Evolutionary conservation across 1,284 basidiomycete species (phyloP).

Genomic region (Cystobasidium pallidum): DNA sequence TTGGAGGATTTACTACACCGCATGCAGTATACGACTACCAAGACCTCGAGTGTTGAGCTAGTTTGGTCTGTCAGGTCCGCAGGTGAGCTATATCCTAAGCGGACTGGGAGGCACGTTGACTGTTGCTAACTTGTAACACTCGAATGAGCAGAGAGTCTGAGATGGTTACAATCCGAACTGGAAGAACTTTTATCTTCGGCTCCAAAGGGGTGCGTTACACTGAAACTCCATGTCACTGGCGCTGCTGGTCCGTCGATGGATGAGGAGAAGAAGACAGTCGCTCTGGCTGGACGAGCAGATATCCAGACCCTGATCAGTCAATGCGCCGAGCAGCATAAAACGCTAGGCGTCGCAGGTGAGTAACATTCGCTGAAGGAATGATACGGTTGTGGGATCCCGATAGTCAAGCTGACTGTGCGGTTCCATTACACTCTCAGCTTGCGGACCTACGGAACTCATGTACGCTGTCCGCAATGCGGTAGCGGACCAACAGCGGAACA

Average conservation of each 20-base stretch:
- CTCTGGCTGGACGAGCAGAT: constrained; percentile 7
- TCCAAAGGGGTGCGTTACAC: constrained; percentile 29
- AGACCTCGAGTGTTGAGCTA: constrained; percentile 42
- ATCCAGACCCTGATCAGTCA: not conserved
- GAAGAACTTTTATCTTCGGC: constrained; percentile 2
- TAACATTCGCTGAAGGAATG: not conserved
- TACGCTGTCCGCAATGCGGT: constrained; percentile 58
- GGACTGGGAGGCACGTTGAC: not conserved
- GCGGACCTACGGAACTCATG: constrained; percentile 57
- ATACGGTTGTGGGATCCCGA: not conserved
- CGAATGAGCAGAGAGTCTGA: constrained; percentile 35
- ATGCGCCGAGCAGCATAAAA: constrained; percentile 6
- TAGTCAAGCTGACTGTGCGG: not conserved
- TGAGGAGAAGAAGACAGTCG: constrained; percentile 8
- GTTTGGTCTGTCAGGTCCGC: constrained; percentile 47
- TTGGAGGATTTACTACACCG: constrained; percentile 46
- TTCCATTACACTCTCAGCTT: constrained; percentile 44
- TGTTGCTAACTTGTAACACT: not conserved
- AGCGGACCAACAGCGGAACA: constrained; percentile 55
- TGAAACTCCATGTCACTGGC: constrained; percentile 47
- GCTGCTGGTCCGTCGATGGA: not conserved
- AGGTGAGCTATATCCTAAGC: constrained; percentile 28
- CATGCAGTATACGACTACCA: constrained; percentile 48
- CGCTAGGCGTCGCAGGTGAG: constrained; percentile 23
- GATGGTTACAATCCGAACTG: constrained; percentile 47